Base-by-base conservation (phyloP, 1,284 basidiomycete genomes). In the Erythrobasidium hasegawianum region DNA sequence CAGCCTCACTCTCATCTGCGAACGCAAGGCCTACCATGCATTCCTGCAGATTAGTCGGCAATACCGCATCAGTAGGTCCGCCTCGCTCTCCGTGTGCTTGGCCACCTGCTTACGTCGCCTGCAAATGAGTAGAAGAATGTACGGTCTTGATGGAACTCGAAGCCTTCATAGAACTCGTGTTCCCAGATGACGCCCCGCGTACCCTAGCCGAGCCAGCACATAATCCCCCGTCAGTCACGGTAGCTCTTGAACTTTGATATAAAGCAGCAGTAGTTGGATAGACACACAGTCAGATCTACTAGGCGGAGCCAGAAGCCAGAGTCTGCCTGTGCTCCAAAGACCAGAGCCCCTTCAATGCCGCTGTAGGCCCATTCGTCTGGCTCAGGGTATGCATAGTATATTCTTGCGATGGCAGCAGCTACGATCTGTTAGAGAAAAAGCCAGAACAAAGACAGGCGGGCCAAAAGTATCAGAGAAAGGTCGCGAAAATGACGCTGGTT, bases 101-200 rank as follows among this genome's bases (percentile, higher is more conserved):
- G 22, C 14, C 1, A 16, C 9, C 33, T 24, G 84, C 90, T 78
- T 75, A 95, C 91, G 80, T 97, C 93, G 60, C 90, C 89, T 13
- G 87, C 82, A 77, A 97, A 97, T 1, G 91, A 87, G 79, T 97
- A 91, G 76, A 97, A 97, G 83, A 88, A 96, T 1, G 88, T 84
- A 70, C 93, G 83, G 76, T 97, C 95, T 75, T 89, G 84, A 75
- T 86, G 83, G 77, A 92, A 92, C 69, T 88, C 85, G 70, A 96
- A 86, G 50, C 86, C 86, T 41, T 89, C 84, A 71, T 94, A 96
- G 1, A 97, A 78, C 76, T 96, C 93, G 73, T 97, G 90, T 70
- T 93, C 87, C 95, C 95, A 98, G 49, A 94, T 85, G 29, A 94
- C 83, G 10, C 92, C 93, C 57, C 90, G 80, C 1, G 88, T 90